phyloP scores from a whole-genome alignment of 257 asterid genomes.

The Solanum rostratum region DNA sequence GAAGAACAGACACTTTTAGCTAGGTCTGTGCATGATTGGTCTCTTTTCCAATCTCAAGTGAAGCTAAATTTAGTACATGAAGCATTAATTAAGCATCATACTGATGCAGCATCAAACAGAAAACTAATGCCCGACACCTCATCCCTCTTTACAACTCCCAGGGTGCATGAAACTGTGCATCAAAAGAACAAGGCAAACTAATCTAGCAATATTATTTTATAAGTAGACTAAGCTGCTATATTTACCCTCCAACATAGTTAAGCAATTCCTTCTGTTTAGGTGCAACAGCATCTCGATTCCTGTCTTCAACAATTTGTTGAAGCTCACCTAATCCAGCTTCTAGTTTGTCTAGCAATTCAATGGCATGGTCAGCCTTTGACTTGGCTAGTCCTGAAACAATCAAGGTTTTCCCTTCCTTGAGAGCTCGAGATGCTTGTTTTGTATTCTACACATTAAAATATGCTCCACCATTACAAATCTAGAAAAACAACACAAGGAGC shows the following conservation, averaged over 20 bases:
- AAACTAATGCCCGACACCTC: not conserved
- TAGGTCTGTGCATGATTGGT: not conserved
- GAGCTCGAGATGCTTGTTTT: conserved; percentile 72
- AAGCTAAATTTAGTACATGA: not conserved
- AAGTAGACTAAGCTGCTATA: not conserved
- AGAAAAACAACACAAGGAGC: not conserved
- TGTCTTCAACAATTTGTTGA: conserved; percentile 64
- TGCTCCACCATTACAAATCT: not conserved
- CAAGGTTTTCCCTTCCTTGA: conserved; percentile 67
- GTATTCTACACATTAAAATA: conserved; percentile 48
- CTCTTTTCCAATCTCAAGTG: not conserved
- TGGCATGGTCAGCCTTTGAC: conserved; percentile 73
- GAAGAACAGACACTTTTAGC: not conserved
- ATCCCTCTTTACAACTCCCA: not conserved
- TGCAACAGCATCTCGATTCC: conserved; percentile 64
- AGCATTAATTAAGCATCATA: not conserved
- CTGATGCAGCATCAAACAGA: not conserved
- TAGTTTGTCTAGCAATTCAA: conserved; percentile 66
- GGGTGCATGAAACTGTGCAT: not conserved
- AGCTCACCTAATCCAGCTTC: conserved; percentile 79
- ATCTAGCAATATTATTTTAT: not conserved
- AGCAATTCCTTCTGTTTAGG: conserved; percentile 97
- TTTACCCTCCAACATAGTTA: conserved; percentile 94
- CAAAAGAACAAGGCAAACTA: not conserved
- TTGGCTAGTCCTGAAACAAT: conserved; percentile 79